These are phyloP conservation scores for Rheum nobile DNA, from an alignment of 148 eudicot species.

Conservation along the genomic window DNA sequence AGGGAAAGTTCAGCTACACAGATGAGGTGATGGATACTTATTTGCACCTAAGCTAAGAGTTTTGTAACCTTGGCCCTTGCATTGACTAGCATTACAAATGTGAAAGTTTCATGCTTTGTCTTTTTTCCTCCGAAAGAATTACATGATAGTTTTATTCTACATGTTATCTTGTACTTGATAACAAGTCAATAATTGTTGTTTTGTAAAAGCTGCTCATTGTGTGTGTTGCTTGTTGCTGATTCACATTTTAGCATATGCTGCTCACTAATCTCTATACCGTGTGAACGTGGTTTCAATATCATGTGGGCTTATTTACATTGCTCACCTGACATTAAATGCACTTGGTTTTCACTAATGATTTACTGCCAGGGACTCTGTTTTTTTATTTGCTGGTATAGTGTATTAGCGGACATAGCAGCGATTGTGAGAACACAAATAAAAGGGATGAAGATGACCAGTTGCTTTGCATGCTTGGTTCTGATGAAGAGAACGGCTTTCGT, in stretches of 20 bases:
- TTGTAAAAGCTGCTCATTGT: not conserved
- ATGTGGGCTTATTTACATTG: not conserved
- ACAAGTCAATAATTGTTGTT: not conserved
- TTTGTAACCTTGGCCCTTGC: not conserved
- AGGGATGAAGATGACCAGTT: slow-evolving; percentile 26
- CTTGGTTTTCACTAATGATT: slow-evolving; percentile 81
- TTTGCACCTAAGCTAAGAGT: not conserved
- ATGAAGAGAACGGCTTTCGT: slow-evolving; percentile 53
- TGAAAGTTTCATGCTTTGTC: not conserved
- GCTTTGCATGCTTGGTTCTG: slow-evolving; percentile 61
- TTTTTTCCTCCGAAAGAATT: not conserved
- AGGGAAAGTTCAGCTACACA: not conserved
- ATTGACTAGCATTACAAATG: not conserved
- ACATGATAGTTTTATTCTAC: not conserved
- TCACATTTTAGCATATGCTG: not conserved
- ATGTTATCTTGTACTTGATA: not conserved
- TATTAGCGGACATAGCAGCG: slow-evolving; percentile 53
- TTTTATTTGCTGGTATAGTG: slow-evolving; percentile 71
- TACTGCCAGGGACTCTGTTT: slow-evolving; percentile 76
- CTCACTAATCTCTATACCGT: not conserved
- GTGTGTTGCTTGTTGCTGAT: not conserved
- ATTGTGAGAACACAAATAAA: slow-evolving; percentile 27
- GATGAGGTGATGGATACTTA: not conserved
- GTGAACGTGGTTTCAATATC: not conserved
- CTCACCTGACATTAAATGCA: slow-evolving; percentile 20